A percentile compares a stretch with the other conserved stretches of the same genome.
Conservation (phyloP, 768 basidiomycete species). For the Psilocybe subaeruginosa region DNA sequence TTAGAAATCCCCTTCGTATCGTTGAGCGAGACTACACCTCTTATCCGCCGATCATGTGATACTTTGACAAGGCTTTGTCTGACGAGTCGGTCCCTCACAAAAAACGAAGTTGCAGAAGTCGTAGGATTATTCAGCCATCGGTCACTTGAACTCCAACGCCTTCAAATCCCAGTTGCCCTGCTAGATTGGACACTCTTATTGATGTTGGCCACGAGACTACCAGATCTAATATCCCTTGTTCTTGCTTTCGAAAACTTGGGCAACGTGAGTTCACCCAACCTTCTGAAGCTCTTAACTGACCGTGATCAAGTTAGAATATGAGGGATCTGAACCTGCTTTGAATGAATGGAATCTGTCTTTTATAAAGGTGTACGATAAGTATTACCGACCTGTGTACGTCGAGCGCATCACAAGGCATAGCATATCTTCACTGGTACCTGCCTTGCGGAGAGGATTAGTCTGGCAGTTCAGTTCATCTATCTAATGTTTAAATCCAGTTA, state of each 20-base stretch:
- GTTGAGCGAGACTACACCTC: conserved; percentile 17
- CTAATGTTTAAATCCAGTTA: too few species aligned
- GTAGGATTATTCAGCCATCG: conserved; percentile 25
- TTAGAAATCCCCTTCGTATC: conserved; percentile 27
- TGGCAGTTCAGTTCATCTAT: too few species aligned
- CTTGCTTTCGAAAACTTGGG: conserved; percentile 16
- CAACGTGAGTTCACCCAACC: neutral
- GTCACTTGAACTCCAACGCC: conserved; percentile 19
- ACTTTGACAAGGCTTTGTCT: conserved; percentile 29
- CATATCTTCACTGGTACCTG: neutral
- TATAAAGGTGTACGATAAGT: neutral
- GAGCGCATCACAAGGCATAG: neutral
- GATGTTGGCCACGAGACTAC: conserved; percentile 25
- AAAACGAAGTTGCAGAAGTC: conserved; percentile 26
- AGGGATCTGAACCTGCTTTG: neutral
- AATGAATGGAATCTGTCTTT: neutral
- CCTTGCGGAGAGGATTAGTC: neutral
- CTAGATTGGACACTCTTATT: conserved; percentile 21
- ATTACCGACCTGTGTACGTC: neutral
- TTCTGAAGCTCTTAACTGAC: neutral
- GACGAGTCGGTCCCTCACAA: conserved; percentile 23
- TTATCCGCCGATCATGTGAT: conserved; percentile 26
- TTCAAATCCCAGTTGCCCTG: conserved; percentile 26
- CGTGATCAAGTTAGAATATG: neutral
- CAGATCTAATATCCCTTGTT: conserved; percentile 23